Base-by-base conservation (phyloP, 306 rosid species). In the Benincasa hispida region DNA sequence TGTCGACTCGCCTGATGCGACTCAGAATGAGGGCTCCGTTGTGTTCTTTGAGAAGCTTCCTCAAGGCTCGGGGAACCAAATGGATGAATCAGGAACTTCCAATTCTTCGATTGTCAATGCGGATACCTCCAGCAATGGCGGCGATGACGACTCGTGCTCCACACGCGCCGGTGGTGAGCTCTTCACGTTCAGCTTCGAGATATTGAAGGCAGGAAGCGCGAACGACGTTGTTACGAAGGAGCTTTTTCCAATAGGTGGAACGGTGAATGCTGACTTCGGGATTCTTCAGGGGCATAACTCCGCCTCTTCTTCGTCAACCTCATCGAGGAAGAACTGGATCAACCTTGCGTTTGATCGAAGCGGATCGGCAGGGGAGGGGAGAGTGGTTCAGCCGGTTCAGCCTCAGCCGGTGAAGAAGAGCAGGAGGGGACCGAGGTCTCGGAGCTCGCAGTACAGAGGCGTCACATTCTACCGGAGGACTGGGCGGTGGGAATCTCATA, bases 401-500 rank as follows among this genome's bases (percentile, higher is more conserved):
- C 88, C 76, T 17, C 96, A 78, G 74, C 92, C 77, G 84, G 87
- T 79, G 82, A 95, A 89, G 91, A 95, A 95, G 86, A 92, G 96
- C 84, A 75, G 99, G 80, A 87, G 99, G 76, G 99, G 99, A 22
- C 99, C 99, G 41, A 85, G 99, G 92, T 94, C 99, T 42, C 87
- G 99, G 72, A 94, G 99, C 81, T 94, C 99, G 76, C 99, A 92
- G 91, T 94, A 90, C 81, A 80, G 99, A 87, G 99, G 99, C 5
- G 99, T 94, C 81, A 94, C 99, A 75, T 94, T 94, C 86, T 94
- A 94, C 59, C 79, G 99, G 77, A 91, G 99, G 77, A 94, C 99
- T n/a, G 99, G 99, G 65, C 85, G 99, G 91, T 94, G 99, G 99
- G 99, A 94, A 85, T 94, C 99, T 55, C 99, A 94, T 88, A 95